These are phyloP conservation scores for Aspergillus piperis DNA, from an alignment of 2,329 filamentous ascomycete genomes.

Conservation along the genomic window DNA sequence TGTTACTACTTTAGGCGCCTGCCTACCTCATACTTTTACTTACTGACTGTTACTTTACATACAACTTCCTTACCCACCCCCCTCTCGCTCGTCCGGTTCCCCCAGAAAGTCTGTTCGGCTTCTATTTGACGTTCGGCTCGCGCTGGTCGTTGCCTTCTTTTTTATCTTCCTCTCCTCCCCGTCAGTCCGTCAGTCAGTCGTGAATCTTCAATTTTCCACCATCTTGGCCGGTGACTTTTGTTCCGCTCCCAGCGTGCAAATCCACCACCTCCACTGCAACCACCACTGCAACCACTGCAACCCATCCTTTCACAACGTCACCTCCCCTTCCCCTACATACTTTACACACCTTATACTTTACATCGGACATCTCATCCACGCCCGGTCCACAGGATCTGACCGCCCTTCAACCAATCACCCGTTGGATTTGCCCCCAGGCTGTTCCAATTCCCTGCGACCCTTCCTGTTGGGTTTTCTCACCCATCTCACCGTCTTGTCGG, in stretches of 20 bases:
- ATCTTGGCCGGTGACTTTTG: neutral
- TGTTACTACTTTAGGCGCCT: slow-evolving; percentile 3
- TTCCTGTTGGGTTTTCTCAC: slow-evolving; percentile 17
- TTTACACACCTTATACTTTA: neutral
- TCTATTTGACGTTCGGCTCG: slow-evolving; percentile 23
- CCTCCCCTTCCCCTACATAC: neutral
- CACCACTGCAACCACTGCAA: neutral
- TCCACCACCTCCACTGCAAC: neutral
- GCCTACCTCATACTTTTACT: neutral
- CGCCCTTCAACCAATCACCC: slow-evolving; percentile 25
- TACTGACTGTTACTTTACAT: slow-evolving; percentile 7
- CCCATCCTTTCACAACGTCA: neutral
- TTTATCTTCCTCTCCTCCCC: slow-evolving; percentile 6
- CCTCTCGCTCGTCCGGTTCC: slow-evolving; percentile 17
- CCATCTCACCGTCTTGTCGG: slow-evolving; percentile 23
- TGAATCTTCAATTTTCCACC: neutral
- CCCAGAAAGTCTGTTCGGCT: slow-evolving; percentile 23
- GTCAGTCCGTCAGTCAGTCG: neutral
- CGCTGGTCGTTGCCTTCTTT: slow-evolving; percentile 10
- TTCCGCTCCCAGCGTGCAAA: too few species aligned
- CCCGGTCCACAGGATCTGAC: slow-evolving; percentile 23
- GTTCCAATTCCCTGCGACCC: slow-evolving; percentile 14
- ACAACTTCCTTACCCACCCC: slow-evolving; percentile 15
- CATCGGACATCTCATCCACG: slow-evolving; percentile 5
- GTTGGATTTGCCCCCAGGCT: slow-evolving; percentile 6